phyloP scores from a whole-genome alignment of 1,139 yeast genomes.

The Yamadazyma atmosphaerica region DNA sequence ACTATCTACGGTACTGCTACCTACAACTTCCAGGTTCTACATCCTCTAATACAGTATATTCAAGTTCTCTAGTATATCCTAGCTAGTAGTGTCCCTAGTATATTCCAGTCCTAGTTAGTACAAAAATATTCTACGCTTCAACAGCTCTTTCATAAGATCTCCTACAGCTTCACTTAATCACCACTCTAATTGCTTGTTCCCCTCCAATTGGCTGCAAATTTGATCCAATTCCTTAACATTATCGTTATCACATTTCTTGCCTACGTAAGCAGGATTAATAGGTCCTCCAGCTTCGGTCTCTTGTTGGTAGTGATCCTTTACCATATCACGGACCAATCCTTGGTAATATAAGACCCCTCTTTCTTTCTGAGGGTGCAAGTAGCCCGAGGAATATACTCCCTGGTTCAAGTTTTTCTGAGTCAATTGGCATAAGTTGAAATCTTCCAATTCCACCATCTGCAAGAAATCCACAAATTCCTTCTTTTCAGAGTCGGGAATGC shows the following conservation, averaged over 20 bases:
- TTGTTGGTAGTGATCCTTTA: slow-evolving; percentile 48
- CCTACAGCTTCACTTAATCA: too few relatives aligned
- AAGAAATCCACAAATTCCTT: slow-evolving; percentile 63
- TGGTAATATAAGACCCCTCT: slow-evolving; percentile 60
- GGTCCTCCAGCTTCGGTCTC: slow-evolving; percentile 47
- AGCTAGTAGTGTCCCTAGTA: too few relatives aligned
- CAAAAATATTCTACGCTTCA: too few relatives aligned
- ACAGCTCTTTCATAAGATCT: too few relatives aligned
- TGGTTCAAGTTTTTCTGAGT: slow-evolving; percentile 62
- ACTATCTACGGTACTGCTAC: too few relatives aligned
- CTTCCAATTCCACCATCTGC: slow-evolving; percentile 61
- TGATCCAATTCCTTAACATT: slow-evolving; percentile 51
- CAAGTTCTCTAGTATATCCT: too few relatives aligned
- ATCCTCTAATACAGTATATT: too few relatives aligned
- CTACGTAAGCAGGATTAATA: slow-evolving; percentile 54
- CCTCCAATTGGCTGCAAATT: slow-evolving; percentile 50
- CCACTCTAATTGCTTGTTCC: slow-evolving; percentile 19
- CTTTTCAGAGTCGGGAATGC: slow-evolving; percentile 48
- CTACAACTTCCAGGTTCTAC: too few relatives aligned
- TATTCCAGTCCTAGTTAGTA: too few relatives aligned
- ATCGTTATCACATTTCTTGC: slow-evolving; percentile 33
- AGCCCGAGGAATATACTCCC: slow-evolving; percentile 58
- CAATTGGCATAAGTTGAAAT: slow-evolving; percentile 55
- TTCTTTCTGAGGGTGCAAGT: slow-evolving; percentile 59
- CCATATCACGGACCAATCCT: slow-evolving; percentile 57